A percentile compares a stretch with the other conserved stretches of the same genome.
phyloP scores from a whole-genome alignment of 148 eudicot genomes.

The Polygonum maritimum region DNA sequence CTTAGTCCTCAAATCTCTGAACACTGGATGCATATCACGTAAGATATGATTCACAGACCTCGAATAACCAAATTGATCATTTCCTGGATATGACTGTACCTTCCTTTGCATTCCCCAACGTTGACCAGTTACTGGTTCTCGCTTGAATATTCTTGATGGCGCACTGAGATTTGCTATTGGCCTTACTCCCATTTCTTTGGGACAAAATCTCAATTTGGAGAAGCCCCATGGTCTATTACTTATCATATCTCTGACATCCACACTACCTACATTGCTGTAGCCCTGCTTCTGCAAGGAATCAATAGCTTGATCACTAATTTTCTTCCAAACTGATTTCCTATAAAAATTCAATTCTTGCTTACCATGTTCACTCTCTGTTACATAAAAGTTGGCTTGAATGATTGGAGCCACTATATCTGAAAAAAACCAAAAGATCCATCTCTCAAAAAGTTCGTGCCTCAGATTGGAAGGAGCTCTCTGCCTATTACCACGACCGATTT shows the following conservation, averaged over 20 bases:
- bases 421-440: constrained; percentile 85
- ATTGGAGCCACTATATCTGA: constrained; percentile 50
- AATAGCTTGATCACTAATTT: constrained; percentile 28
- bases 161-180: constrained; percentile 65
- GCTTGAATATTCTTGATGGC: constrained; percentile 34
- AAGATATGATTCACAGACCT: constrained; percentile 65
- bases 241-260: constrained; percentile 28
- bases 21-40: constrained; percentile 53
- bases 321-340: constrained; percentile 53
- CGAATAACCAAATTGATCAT: constrained; percentile 15
- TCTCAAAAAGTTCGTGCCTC: constrained; percentile 35
- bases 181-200: constrained; percentile 63
- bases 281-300: constrained; percentile 26
- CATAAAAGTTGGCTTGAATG: constrained; percentile 72
- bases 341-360: constrained; percentile 58
- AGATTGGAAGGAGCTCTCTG: constrained; percentile 15
- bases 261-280: constrained; percentile 29
- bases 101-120: constrained; percentile 5
- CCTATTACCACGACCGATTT: constrained; percentile 7
- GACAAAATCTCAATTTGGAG: constrained; percentile 74
- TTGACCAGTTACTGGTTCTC: constrained; percentile 2
- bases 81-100: constrained; percentile 5
- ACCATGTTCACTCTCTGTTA: constrained; percentile 78
- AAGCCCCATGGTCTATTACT: constrained; percentile 67
- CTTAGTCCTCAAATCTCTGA: constrained; percentile 46